These are phyloP conservation scores for Microbotryum violaceum DNA, from an alignment of 1,284 basidiomycete species.

Conservation along the genomic window DNA sequence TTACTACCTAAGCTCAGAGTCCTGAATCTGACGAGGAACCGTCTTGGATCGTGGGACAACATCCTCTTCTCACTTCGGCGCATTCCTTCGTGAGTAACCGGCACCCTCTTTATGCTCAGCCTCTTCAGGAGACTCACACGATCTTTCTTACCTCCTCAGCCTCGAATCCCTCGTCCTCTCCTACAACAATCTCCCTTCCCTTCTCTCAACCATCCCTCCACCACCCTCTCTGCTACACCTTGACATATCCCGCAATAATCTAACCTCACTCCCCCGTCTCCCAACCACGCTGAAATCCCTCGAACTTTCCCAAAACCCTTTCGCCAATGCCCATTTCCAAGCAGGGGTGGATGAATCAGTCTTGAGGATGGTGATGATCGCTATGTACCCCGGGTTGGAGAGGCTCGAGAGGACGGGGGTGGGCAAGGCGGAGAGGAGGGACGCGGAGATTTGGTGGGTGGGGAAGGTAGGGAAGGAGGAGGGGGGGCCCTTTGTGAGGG, in stretches of 20 bases:
- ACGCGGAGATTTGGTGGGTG: slow-evolving; percentile 79
- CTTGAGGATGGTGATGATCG: too few species aligned
- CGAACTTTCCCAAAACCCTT: slow-evolving; percentile 55
- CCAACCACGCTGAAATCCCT: slow-evolving; percentile 49
- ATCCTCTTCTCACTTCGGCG: slow-evolving; percentile 47
- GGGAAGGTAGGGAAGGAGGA: slow-evolving; percentile 46
- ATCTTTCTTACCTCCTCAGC: slow-evolving; percentile 37
- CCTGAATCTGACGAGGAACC: slow-evolving; percentile 71
- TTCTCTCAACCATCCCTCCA: slow-evolving; percentile 45
- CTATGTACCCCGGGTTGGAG: too few species aligned
- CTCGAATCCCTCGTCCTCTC: slow-evolving; percentile 62
- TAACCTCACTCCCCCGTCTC: slow-evolving; percentile 48
- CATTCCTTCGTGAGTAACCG: slow-evolving; percentile 49
- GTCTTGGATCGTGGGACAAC: slow-evolving; percentile 54
- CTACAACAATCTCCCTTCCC: slow-evolving; percentile 45
- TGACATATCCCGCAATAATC: slow-evolving; percentile 56
- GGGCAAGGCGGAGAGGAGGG: slow-evolving; percentile 60
- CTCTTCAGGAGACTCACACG: neutral
- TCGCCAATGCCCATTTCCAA: slow-evolving; percentile 45
- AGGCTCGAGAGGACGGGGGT: slow-evolving; percentile 62
- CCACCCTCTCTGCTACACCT: slow-evolving; percentile 46
- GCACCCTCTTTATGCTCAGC: too few species aligned
- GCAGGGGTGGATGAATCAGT: too few species aligned
- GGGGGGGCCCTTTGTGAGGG: neutral
- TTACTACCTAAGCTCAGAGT: slow-evolving; percentile 44